phyloP scores from a whole-genome alignment of 331 rosid species.

The Acacia pycnantha region DNA sequence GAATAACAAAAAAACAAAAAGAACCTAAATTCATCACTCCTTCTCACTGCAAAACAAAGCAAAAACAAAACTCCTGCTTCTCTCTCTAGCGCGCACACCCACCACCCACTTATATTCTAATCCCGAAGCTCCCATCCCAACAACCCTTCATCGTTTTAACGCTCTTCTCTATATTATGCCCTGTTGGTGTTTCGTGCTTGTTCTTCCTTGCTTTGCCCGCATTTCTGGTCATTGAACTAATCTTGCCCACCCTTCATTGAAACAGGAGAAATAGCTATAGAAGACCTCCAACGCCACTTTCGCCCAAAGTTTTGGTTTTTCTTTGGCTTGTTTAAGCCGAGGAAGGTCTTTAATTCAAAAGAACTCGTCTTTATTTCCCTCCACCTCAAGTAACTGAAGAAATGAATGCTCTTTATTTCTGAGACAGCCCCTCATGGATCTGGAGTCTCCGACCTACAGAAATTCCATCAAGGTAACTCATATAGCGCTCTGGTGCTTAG shows the following conservation, averaged over 20 bases:
- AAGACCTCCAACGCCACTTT: slow-evolving; percentile 32
- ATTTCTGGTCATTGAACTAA: slow-evolving; percentile 42
- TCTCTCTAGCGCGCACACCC: not conserved
- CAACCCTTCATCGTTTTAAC: slow-evolving; percentile 33
- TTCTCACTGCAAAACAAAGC: slow-evolving; percentile 7
- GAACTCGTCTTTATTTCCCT: slow-evolving; percentile 38
- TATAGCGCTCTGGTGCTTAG: slow-evolving; percentile 12
- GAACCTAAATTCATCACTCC: slow-evolving; percentile 15
- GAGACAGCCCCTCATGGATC: slow-evolving; percentile 63
- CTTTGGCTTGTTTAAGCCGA: slow-evolving; percentile 35
- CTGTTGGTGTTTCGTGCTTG: slow-evolving; percentile 48
- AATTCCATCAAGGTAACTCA: slow-evolving; percentile 69
- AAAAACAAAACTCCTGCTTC: not conserved
- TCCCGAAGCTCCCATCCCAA: slow-evolving; percentile 32
- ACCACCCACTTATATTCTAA: slow-evolving; percentile 43
- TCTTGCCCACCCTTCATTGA: not conserved
- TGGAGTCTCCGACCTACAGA: slow-evolving; percentile 52
- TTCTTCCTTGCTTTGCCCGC: slow-evolving; percentile 52
- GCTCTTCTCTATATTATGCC: slow-evolving; percentile 35
- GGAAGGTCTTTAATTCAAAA: slow-evolving; percentile 34
- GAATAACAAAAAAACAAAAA: not conserved
- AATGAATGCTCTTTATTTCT: slow-evolving; percentile 45
- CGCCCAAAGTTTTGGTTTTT: slow-evolving; percentile 19
- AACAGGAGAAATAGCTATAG: not conserved
- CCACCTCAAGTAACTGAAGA: slow-evolving; percentile 25